A percentile compares a stretch with the other conserved stretches of the same genome.
These are phyloP conservation scores for Candida albicans DNA, from an alignment of 1,139 yeast genomes.

Conservation along the genomic window DNA sequence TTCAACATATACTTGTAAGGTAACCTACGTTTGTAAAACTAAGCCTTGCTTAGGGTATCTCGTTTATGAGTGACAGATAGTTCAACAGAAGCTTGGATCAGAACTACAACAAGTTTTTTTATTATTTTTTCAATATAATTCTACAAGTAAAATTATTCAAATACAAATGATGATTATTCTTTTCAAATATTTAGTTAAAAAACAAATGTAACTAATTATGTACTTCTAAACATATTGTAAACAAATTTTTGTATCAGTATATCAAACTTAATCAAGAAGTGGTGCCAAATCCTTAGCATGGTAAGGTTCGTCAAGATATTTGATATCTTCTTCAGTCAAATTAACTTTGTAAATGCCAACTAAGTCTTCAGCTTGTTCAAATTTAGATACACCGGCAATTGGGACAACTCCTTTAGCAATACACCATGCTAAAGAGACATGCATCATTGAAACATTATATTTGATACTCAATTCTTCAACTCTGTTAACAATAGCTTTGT, in stretches of 20 bases:
- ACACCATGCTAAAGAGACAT: slow-evolving; percentile 56
- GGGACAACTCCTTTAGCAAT: slow-evolving; percentile 51
- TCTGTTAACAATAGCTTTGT: slow-evolving; percentile 44
- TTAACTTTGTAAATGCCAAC: slow-evolving; percentile 41
- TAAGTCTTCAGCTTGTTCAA: slow-evolving; percentile 54
- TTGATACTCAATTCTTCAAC: slow-evolving; percentile 54
- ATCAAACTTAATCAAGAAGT: background rate
- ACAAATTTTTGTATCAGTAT: background rate
- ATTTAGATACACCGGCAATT: slow-evolving; percentile 54
- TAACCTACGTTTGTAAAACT: too few species aligned
- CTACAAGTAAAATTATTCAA: too few species aligned
- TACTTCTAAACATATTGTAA: background rate
- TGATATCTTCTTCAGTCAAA: slow-evolving; percentile 46
- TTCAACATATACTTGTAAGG: too few species aligned
- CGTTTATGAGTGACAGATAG: too few species aligned
- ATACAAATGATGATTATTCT: too few species aligned
- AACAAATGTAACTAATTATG: too few species aligned
- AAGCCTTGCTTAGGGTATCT: too few species aligned
- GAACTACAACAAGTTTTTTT: too few species aligned
- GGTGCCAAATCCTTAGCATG: slow-evolving; percentile 21
- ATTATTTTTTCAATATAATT: too few species aligned
- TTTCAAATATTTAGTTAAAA: too few species aligned
- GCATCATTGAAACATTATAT: slow-evolving; percentile 49
- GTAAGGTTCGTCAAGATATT: slow-evolving; percentile 53
- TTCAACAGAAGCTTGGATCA: too few species aligned